phyloP scores from a whole-genome alignment of 768 basidiomycete genomes.

The Auricularia heimuer region DNA sequence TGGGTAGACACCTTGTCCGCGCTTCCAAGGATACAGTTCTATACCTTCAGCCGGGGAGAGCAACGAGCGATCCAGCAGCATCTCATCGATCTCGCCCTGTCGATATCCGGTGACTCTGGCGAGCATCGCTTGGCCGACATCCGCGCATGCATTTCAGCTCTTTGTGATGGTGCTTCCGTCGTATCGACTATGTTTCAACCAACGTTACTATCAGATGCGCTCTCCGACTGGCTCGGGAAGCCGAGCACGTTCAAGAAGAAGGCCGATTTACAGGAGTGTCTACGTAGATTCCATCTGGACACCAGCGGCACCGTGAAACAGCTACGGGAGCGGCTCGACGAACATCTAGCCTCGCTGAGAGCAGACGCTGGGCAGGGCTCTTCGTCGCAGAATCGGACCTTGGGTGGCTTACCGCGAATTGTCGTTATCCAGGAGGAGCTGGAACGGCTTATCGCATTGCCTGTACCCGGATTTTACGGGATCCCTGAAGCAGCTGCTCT shows the following conservation, averaged over 20 bases:
- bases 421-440: constrained; percentile 37
- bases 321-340: constrained; percentile 29
- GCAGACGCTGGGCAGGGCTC: constrained; percentile 15
- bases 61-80: constrained; percentile 30
- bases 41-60: constrained; percentile 37
- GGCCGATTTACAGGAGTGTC: constrained; percentile 29
- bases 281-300: constrained; percentile 31
- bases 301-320: constrained; percentile 29
- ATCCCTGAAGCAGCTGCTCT: constrained; percentile 28
- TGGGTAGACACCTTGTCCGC: constrained; percentile 13
- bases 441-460: constrained; percentile 35
- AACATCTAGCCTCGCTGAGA: constrained; percentile 27
- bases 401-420: constrained; percentile 36
- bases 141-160: constrained; percentile 39
- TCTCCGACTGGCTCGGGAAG: constrained; percentile 33
- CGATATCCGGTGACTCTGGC: constrained; percentile 19
- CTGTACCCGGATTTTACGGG: constrained; percentile 41
- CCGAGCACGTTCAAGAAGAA: constrained; percentile 20
- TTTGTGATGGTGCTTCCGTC: constrained; percentile 38
- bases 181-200: constrained; percentile 43
- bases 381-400: constrained; percentile 15
- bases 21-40: constrained; percentile 32
- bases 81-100: constrained; percentile 33
- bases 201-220: constrained; percentile 33
- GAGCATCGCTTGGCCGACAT: constrained; percentile 10